Percentiles rank a stretch among this genome's conserved stretches.
phyloP scores from a whole-genome alignment of 352 stramenopile genomes.

The Pythium phragmitis region DNA sequence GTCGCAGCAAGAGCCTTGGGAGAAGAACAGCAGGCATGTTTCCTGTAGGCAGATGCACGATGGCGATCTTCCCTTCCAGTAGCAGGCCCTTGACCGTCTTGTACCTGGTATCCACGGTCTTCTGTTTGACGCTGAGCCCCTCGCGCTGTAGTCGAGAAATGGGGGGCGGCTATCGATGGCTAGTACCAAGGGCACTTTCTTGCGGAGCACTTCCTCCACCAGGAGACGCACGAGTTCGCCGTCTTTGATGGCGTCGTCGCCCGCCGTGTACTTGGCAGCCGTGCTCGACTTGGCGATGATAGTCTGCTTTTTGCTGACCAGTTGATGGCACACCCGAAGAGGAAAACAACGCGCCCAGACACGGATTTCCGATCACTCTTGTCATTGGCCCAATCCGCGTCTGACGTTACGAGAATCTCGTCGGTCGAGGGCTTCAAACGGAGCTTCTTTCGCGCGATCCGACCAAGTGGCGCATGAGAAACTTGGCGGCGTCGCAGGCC shows the following conservation, averaged over 20 bases:
- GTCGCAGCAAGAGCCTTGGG: conserved; percentile 18
- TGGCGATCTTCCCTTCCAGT: no score
- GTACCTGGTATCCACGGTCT: no score
- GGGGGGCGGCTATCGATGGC: no score
- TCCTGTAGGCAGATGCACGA: conserved; percentile 21
- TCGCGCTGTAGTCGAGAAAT: no score
- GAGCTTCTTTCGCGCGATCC: conserved; percentile 1
- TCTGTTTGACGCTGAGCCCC: no score
- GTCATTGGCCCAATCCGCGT: conserved; percentile 30
- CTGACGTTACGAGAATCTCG: conserved; percentile 2
- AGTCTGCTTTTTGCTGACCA: conserved; percentile 29
- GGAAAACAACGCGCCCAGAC: conserved; percentile 11
- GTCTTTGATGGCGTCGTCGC: neutral
- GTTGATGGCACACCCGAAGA: conserved; percentile 23
- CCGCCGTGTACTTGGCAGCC: conserved; percentile 15
- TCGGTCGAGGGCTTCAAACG: neutral
- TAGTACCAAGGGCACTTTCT: no score
- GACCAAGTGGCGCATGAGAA: conserved; percentile 8
- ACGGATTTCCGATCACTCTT: conserved; percentile 20
- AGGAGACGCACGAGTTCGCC: no score
- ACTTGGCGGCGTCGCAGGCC: conserved; percentile 19
- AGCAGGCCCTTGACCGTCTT: no score
- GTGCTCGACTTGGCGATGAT: conserved; percentile 28
- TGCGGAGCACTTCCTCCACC: neutral
- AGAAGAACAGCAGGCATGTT: conserved; percentile 20